A percentile compares a stretch with the other conserved stretches of the same genome.
Evolutionary conservation across 768 basidiomycete genomes (phyloP).

Genomic region (Crassisporium funariophilum): DNA sequence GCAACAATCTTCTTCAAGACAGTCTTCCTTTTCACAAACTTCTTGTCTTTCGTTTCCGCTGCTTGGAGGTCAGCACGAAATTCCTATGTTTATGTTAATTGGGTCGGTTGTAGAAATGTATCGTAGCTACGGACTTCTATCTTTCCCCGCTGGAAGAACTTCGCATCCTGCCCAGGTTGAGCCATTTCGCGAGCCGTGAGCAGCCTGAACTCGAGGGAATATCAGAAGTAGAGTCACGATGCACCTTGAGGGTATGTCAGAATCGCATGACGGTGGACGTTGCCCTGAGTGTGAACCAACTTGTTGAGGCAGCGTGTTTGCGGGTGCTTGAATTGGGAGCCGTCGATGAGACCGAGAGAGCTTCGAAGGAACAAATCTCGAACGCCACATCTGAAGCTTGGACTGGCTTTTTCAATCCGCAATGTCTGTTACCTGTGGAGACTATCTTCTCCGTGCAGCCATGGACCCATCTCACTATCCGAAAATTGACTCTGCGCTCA

Average conservation of each 20-base stretch:
- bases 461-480: slow-evolving; percentile 35
- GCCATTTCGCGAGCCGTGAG: slow-evolving; percentile 33
- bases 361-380: no score
- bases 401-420: neutral
- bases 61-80: slow-evolving; percentile 90
- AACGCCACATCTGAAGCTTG: no score
- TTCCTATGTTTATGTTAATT: slow-evolving; percentile 51
- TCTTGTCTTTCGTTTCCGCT: slow-evolving; percentile 95
- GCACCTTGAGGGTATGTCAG: no score
- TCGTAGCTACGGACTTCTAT: slow-evolving; percentile 64
- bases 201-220: neutral
- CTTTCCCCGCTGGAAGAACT: slow-evolving; percentile 91
- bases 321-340: neutral
- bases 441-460: slow-evolving; percentile 22
- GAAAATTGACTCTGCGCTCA: slow-evolving; percentile 57
- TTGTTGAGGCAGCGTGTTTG: neutral
- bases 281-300: no score
- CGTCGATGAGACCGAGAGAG: no score
- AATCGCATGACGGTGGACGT: no score
- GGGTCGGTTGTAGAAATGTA: no score
- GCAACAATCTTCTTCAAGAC: slow-evolving; percentile 97
- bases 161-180: slow-evolving; percentile 82
- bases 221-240: neutral
- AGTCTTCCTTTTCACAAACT: slow-evolving; percentile 89
- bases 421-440: slow-evolving; percentile 11